Evolutionary conservation across 1,284 basidiomycete genomes (phyloP).

Genomic region (Heterobasidion irregulare): DNA sequence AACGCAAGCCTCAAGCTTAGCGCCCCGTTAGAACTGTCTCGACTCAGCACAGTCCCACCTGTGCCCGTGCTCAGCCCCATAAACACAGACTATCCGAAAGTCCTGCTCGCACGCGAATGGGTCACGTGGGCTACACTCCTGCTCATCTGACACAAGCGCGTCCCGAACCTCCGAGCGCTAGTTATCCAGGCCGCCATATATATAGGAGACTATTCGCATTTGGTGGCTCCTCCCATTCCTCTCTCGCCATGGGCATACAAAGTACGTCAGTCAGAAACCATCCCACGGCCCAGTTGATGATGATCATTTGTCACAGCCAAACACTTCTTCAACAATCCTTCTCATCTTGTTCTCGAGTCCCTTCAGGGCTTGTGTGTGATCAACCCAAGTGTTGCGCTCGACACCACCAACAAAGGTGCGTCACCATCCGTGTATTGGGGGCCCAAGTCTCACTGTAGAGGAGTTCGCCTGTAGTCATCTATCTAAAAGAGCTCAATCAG

Average conservation of each 20-base stretch:
- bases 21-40: no score
- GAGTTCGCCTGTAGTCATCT: slow-evolving; percentile 42
- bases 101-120: not conserved
- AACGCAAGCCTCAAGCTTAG: no score
- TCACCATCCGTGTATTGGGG: not conserved
- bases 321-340: slow-evolving; percentile 68
- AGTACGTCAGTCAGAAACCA: slow-evolving; percentile 11
- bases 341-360: slow-evolving; percentile 69
- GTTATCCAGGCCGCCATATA: not conserved
- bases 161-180: not conserved
- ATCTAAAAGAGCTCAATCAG: slow-evolving; percentile 44
- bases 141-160: not conserved
- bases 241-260: slow-evolving; percentile 17
- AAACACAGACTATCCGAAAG: not conserved
- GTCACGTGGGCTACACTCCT: not conserved
- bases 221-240: not conserved
- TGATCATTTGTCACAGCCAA: slow-evolving; percentile 33
- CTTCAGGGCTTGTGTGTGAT: slow-evolving; percentile 64
- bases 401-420: slow-evolving; percentile 57
- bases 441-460: not conserved
- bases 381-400: slow-evolving; percentile 66
- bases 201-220: not conserved
- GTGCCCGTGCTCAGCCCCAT: no score
- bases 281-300: not conserved
- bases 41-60: no score